Base-by-base conservation (phyloP, 495 filamentous ascomycete genomes). In the Geoglossum glabrum region DNA sequence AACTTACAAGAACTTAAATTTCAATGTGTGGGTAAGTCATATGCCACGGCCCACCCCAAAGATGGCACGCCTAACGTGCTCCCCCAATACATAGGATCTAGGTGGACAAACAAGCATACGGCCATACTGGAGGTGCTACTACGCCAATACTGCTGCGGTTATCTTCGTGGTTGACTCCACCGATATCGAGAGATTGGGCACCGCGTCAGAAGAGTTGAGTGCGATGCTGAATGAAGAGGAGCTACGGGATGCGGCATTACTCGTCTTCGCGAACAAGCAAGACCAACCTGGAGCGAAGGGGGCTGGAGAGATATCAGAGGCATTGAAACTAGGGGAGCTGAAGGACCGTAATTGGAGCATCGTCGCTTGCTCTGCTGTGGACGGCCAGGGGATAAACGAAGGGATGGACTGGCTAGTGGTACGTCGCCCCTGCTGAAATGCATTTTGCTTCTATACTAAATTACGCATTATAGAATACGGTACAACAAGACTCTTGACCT, bases 401-500 rank as follows among this genome's bases (percentile, higher is more conserved):
- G 92, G 92, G 52, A 98, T 98, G 92, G 90, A 98, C 72, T 98
- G 92, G 92, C 71, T 98, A 66, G 88, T 92, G 78, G 90, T 95
- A 72, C 74, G 21, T 30, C 28, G 40, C 21, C 31, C n/a, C 15
- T 52, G 25, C n/a, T 0, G 13, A n/a, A n/a, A 11, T 54, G 21
- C n/a, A 17, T 21, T 19, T 26, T 13, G 7, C 40, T 10, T 15
- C 13, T 26, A 61, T 51, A 58, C 52, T 33, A 17, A 31, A n/a
- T n/a, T n/a, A n/a, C 31, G 49, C 17, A 9, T 17, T 15, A 17
- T 45, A 68, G 67, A 64, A 70, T 64, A 68, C 68, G 2, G 66
- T 70, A 30, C 64, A 70, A 57, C 57, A 60, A 15, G 67, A 70
- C n/a, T 66, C 67, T 57, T 71, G n/a, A 66, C 28, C 4, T 31